These are phyloP conservation scores for Eucalyptus marginata DNA, from an alignment of 345 rosid species.

Conservation along the genomic window DNA sequence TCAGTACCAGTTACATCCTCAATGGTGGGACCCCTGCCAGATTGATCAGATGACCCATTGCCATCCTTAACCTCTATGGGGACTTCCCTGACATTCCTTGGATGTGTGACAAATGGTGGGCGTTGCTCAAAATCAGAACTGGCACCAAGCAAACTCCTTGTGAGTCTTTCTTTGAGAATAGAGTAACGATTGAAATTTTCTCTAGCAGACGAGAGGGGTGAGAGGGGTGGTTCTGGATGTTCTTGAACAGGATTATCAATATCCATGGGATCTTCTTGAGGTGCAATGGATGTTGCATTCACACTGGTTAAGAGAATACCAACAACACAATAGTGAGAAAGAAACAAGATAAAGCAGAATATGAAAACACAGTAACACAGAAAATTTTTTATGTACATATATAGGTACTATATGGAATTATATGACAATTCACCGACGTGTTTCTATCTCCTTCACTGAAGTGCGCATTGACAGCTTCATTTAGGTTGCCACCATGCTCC, in stretches of 20 bases:
- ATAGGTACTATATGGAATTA: not conserved
- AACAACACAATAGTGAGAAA: not conserved
- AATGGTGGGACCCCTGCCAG: conserved; percentile 48
- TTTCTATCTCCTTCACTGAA: conserved; percentile 78
- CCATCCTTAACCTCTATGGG: conserved; percentile 80
- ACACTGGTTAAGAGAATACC: not conserved
- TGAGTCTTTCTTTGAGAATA: conserved; percentile 30
- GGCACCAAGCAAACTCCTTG: conserved; percentile 23
- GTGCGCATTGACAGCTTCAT: conserved; percentile 89
- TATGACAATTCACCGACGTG: conserved; percentile 15
- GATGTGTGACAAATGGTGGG: conserved; percentile 61
- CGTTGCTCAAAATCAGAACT: conserved; percentile 25
- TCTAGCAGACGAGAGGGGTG: conserved; percentile 26
- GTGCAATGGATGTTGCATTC: conserved; percentile 15
- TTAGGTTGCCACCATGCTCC: conserved; percentile 91
- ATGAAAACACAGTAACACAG: not conserved
- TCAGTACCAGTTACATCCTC: conserved; percentile 72
- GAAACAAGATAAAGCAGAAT: not conserved
- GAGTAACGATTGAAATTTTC: conserved; percentile 18
- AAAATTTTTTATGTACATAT: not conserved
- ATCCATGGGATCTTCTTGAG: conserved; percentile 68
- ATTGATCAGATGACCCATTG: conserved; percentile 27
- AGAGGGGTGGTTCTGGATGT: conserved; percentile 16
- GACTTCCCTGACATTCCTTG: conserved; percentile 78
- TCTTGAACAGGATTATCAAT: conserved; percentile 61